Base-by-base conservation (phyloP, 257 asterid genomes). In the Euphrasia confusa region DNA sequence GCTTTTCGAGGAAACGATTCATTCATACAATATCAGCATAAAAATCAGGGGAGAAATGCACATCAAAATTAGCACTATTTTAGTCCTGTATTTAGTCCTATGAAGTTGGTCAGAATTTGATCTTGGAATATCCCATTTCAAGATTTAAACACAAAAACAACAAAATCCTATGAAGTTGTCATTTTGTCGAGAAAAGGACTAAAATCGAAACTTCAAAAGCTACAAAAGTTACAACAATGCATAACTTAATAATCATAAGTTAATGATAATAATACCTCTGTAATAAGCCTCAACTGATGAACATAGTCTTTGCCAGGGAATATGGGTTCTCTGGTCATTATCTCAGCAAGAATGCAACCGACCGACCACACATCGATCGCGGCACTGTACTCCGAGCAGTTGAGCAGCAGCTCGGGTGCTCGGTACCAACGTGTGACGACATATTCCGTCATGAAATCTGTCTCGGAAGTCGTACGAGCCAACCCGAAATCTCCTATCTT, bases 341-440 rank as follows among this genome's bases (percentile, higher is more conserved):
- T 79, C 75, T 89, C 95, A 69, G 87, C 95, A 64, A 89, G 61
- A 62, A 89, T 87, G 77, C 97, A 89, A 71, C 95, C 97, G 66
- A 81, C 94, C 0, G 95, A 86, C 95, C 97, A 89, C 28, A 89
- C 78, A 60, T 89, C 97, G 42, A 89, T 87, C 2, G 97, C 97
- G 48, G 89, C 90, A 64, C 94, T 83, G 77, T 89, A 89, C 18
- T 83, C 97, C 5, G 97, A 89, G 64, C 94, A 89, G 68, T 86
- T 86, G 62, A 89, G 89, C 65, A 89, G 90, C 77, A 89, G 66
- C 60, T 89, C 97, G 60, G 96, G 96, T 44, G 96, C 96, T 66
- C 95, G 81, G 60, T 89, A 89, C 96, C 96, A 89, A 27, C 94
- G 88, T 61, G 97, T 89, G 61, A 89, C 95, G 37, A 89, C 97